phyloP scores from a whole-genome alignment of 2,329 filamentous ascomycete species.

The Alternaria solani region DNA sequence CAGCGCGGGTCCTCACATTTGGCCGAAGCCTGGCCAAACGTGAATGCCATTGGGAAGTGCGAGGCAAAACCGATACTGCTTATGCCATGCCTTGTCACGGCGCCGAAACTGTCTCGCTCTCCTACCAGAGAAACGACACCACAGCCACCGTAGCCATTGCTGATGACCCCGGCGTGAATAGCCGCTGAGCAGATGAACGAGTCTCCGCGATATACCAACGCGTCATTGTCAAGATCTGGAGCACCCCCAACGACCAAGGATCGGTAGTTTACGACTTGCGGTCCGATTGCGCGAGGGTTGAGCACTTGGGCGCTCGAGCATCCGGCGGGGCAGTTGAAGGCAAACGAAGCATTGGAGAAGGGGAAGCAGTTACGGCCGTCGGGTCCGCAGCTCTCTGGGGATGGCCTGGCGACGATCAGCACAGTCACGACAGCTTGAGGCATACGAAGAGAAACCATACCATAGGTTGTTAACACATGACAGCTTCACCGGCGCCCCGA shows the following conservation, averaged over 20 bases:
- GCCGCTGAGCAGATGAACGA: slow-evolving; percentile 50
- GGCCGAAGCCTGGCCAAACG: slow-evolving; percentile 30
- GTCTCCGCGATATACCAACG: slow-evolving; percentile 45
- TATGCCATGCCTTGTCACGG: slow-evolving; percentile 41
- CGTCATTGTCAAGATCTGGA: slow-evolving; percentile 6
- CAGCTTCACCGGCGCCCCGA: slow-evolving; percentile 71
- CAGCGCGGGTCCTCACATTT: slow-evolving; percentile 47
- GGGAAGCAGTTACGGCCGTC: slow-evolving; percentile 65
- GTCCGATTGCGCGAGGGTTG: slow-evolving; percentile 62
- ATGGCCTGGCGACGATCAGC: slow-evolving; percentile 28
- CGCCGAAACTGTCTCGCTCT: slow-evolving; percentile 32
- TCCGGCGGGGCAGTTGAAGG: slow-evolving; percentile 65
- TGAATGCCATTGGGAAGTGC: slow-evolving; percentile 46
- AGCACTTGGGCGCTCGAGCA: slow-evolving; percentile 58
- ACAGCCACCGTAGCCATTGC: slow-evolving; percentile 43
- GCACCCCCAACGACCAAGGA: slow-evolving; percentile 73
- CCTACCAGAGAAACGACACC: slow-evolving; percentile 42
- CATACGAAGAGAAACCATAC: slow-evolving; percentile 50
- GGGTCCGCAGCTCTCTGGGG: slow-evolving; percentile 55
- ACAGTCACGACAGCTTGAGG: not conserved
- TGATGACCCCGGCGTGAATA: slow-evolving; percentile 46
- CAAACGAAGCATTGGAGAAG: slow-evolving; percentile 60
- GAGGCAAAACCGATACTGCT: slow-evolving; percentile 44
- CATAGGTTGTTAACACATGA: slow-evolving; percentile 74
- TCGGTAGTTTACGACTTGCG: slow-evolving; percentile 69